Evolutionary conservation across 148 eudicot species (phyloP), one percentile per base, ranked within the genome.

Genomic region (Camellia japonica): DNA sequence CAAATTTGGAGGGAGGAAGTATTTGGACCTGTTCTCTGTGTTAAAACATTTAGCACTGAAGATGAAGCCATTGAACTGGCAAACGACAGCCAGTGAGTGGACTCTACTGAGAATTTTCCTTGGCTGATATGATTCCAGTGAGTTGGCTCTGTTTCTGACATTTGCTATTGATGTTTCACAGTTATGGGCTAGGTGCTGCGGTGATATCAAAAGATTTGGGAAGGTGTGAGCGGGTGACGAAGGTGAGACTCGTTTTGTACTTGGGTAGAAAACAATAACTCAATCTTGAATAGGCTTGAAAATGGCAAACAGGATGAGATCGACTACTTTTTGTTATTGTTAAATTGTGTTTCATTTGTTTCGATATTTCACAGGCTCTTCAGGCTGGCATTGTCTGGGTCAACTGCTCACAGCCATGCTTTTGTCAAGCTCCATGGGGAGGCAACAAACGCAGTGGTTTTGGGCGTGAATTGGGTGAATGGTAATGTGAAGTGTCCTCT

Each of bases 1-100:
- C 98, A 97, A 94, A 94, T 97, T 76, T 97, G 98, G 99, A 94
- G 88, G 79, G 99, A 97, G 83, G 99, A 97, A 88, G 97, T 97
- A 56, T 97, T 97, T 75, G 98, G 99, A 79, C 99, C 99, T 64
- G 91, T 97, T 83, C 89, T 97, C 30, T 92, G 97, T 80, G 99
- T 91, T 49, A 94, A 97, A 86, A 97, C 99, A 68, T 97, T 97
- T 89, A 81, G 89, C 44, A 87, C 91, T 44, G 99, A 97, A 83
- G 98, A 89, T 7, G 99, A 97, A 87, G 99, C 99, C 84, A 90
- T 97, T 83, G 94, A 90, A 81, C 83, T 97, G 80, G 99, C 99
- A 79, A 97, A 97, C 86, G 95, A 97, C 80, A 89, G 94, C 78
- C 94, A 83, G 99, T 97, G 85, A 89, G 91, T 88, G 89, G 59